Base-by-base conservation (phyloP, 306 rosid genomes). In the Arachis stenosperma region DNA sequence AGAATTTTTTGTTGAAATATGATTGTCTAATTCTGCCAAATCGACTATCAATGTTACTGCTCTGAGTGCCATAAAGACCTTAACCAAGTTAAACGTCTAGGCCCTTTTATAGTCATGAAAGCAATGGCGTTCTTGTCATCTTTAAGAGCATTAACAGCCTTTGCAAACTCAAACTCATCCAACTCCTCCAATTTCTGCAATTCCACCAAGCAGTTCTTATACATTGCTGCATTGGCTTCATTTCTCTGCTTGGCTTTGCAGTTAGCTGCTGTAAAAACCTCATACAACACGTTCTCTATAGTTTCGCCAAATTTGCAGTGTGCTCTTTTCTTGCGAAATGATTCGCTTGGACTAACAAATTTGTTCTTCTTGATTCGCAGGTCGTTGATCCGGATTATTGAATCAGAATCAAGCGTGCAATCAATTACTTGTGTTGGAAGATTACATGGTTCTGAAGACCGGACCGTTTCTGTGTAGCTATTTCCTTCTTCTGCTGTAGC, bases 381-480 rank as follows among this genome's bases (percentile, higher is more conserved):
- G 65, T 71, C 59, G 10, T 81, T 70, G 59, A 71, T 51, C 9
- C 67, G 75, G 54, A 65, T 37, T 41, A 52, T 60, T 15, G 83
- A 83, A 79, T 75, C 73, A 30, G 83, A 83, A 46, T 83, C 79
- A 33, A 76, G 68, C 53, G 86, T 65, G 9, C 83, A 83, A 53
- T 79, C 83, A 7, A 75, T 67, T 60, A 79, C 75, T 79, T 79
- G 86, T n/a, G 81, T 69, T 29, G 79, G 81, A 5, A 75, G 36
- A 60, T 83, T 75, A 71, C 74, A 71, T 33, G 86, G 84, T 74
- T 83, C 74, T 4, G 84, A 79, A 67, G 81, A 83, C 5, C 79
- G 15, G 2, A 79, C 81, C 9, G 81, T 78, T 70, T 83, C 81
- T 42, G 83, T 83, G 59, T 83, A 74, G 67, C 81, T 78, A 7